Conservation (phyloP, 1,284 basidiomycete genomes). For the Cryptococcus sp. region DNA sequence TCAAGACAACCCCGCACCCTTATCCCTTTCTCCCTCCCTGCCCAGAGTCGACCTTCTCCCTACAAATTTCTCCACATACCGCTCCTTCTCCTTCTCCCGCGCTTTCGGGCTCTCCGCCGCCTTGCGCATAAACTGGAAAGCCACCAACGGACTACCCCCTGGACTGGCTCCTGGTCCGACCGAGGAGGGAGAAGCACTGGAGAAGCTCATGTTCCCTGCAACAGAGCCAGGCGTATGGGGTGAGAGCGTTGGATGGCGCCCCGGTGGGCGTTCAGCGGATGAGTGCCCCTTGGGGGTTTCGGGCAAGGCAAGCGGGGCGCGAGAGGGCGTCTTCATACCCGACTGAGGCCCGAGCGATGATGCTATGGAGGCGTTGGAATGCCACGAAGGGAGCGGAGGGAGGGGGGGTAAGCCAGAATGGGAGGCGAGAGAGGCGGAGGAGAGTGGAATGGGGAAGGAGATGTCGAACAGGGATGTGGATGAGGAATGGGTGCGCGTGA, state of each 20-base stretch:
- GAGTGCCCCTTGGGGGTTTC: neutral
- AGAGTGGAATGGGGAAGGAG: slow-evolving; percentile 9
- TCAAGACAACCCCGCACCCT: neutral
- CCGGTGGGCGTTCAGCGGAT: neutral
- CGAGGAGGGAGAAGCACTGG: neutral
- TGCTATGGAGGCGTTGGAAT: slow-evolving; percentile 4
- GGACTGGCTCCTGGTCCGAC: neutral
- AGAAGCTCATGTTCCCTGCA: neutral
- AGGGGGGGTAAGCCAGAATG: neutral
- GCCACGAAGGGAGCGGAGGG: neutral
- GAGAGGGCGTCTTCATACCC: neutral
- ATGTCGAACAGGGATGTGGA: neutral
- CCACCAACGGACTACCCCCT: slow-evolving; percentile 27
- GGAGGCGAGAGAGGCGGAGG: slow-evolving; percentile 11
- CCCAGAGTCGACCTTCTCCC: slow-evolving; percentile 14
- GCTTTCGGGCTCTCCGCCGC: slow-evolving; percentile 41
- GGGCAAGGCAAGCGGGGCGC: neutral
- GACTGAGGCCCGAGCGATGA: neutral
- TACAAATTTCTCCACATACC: neutral
- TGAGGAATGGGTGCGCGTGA: neutral
- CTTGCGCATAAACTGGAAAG: slow-evolving; percentile 40
- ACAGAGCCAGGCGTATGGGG: slow-evolving; percentile 3
- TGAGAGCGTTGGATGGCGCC: neutral
- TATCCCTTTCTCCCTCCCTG: neutral
- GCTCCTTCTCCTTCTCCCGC: slow-evolving; percentile 39